Conservation (phyloP, 1,139 yeast genomes). For the Sugiyamaella grinbergsii region DNA sequence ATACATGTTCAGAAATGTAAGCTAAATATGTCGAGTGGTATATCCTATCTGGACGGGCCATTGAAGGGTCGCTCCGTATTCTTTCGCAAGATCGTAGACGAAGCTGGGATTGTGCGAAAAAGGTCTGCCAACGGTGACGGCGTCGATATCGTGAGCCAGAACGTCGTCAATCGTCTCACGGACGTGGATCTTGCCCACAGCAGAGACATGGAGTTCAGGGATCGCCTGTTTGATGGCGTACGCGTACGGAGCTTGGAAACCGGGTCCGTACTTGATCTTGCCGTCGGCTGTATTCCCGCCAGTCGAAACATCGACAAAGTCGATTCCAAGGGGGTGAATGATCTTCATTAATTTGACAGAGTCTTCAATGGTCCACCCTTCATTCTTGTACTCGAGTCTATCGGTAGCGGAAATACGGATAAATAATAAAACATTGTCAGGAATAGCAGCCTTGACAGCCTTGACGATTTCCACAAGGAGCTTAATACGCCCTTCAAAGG, state of each 20-base stretch:
- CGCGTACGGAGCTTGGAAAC: conserved; percentile 47
- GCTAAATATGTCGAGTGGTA: conserved; percentile 27
- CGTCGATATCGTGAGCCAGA: conserved; percentile 48
- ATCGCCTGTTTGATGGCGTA: conserved; percentile 49
- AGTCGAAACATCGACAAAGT: conserved; percentile 56
- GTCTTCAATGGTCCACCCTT: conserved; percentile 42
- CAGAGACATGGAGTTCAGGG: conserved; percentile 49
- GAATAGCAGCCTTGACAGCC: conserved; percentile 30
- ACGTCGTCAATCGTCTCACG: conserved; percentile 46
- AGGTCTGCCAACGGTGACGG: conserved; percentile 50
- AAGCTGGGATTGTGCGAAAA: conserved; percentile 54
- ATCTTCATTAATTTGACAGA: conserved; percentile 48
- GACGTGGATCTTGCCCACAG: conserved; percentile 51
- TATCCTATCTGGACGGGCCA: conserved; percentile 48
- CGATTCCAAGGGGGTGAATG: conserved; percentile 51
- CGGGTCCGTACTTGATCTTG: conserved; percentile 34
- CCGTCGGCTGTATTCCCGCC: conserved; percentile 53
- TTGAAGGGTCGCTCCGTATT: conserved; percentile 48
- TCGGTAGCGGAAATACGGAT: conserved; percentile 37
- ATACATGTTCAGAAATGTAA: too few relatives aligned
- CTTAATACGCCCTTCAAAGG: conserved; percentile 43
- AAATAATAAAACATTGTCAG: conserved; percentile 30
- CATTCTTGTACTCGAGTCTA: conserved; percentile 30
- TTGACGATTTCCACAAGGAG: conserved; percentile 36
- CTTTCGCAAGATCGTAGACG: conserved; percentile 53